Percentiles rank a stretch among this genome's conserved stretches.
These are phyloP conservation scores for Brettanomyces anomalus DNA, from an alignment of 805 yeast species.

Conservation along the genomic window DNA sequence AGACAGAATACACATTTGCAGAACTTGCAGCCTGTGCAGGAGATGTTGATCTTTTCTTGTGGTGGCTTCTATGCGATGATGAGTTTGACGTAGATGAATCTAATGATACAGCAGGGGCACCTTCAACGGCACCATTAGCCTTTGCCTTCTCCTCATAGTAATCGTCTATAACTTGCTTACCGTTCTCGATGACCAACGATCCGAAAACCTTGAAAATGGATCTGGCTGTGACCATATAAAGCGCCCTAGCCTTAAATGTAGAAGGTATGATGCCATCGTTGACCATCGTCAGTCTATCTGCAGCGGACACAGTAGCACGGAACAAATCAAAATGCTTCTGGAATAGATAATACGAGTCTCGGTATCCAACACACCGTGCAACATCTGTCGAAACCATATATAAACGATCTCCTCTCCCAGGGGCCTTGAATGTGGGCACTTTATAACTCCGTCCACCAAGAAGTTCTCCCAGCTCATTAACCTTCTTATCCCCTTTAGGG, in stretches of 20 bases:
- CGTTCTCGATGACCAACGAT: slow-evolving; percentile 69
- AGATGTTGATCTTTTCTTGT: background rate
- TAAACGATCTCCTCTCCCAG: slow-evolving; percentile 57
- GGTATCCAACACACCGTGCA: slow-evolving; percentile 87
- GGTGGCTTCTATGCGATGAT: background rate
- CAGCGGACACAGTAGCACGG: slow-evolving; percentile 65
- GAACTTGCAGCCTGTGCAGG: slow-evolving; percentile 2
- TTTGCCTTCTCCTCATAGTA: slow-evolving; percentile 64
- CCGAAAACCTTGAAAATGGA: slow-evolving; percentile 90
- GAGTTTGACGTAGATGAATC: background rate
- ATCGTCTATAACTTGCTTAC: slow-evolving; percentile 76
- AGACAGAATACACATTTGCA: slow-evolving; percentile 32
- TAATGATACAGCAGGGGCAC: slow-evolving; percentile 34
- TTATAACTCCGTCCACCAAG: slow-evolving; percentile 68
- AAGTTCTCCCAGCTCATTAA: slow-evolving; percentile 58
- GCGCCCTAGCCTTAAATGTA: slow-evolving; percentile 83
- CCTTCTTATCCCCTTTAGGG: slow-evolving; percentile 67
- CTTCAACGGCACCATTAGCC: slow-evolving; percentile 55
- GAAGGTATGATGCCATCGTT: slow-evolving; percentile 76
- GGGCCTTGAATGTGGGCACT: slow-evolving; percentile 56
- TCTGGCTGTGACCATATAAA: slow-evolving; percentile 85
- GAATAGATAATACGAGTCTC: slow-evolving; percentile 84
- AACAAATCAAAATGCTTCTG: slow-evolving; percentile 73
- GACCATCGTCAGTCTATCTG: slow-evolving; percentile 76
- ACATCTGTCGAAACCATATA: slow-evolving; percentile 95